These are phyloP conservation scores for Tremellales sp. DNA, from an alignment of 1,284 basidiomycete species.

Conservation along the genomic window DNA sequence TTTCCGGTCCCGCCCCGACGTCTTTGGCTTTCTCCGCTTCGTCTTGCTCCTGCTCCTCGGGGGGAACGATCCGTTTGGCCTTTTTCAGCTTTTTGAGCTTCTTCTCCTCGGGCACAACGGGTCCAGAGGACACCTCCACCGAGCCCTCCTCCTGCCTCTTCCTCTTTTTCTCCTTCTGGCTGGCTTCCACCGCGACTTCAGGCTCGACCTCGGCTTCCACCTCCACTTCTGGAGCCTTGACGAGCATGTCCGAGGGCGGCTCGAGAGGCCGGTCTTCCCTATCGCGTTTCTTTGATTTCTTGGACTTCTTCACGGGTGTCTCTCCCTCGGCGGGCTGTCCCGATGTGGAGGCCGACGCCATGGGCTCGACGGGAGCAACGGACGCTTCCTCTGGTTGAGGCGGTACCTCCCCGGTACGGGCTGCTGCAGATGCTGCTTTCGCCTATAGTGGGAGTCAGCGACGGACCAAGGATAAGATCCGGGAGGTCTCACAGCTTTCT, in stretches of 20 bases:
- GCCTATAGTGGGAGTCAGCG: background rate
- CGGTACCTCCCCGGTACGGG: background rate
- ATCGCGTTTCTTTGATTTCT: background rate
- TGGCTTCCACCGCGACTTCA: constrained; percentile 6
- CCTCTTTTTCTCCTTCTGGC: too few relatives aligned
- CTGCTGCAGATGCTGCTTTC: background rate
- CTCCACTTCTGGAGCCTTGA: background rate
- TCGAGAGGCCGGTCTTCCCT: constrained; percentile 1
- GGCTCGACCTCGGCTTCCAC: background rate
- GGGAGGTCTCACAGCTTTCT: background rate
- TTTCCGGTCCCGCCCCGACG: background rate
- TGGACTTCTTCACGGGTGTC: background rate
- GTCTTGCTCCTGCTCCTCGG: constrained; percentile 5
- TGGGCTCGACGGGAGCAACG: background rate
- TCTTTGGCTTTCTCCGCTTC: constrained; percentile 1
- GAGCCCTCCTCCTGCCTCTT: constrained; percentile 9
- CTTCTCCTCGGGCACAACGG: too few relatives aligned
- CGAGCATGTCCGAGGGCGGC: constrained; percentile 1
- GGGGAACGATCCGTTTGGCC: constrained; percentile 5
- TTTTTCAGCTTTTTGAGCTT: constrained; percentile 6
- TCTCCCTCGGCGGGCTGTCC: background rate
- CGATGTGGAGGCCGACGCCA: background rate
- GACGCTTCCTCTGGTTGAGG: background rate
- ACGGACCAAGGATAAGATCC: background rate
- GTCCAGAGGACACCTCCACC: constrained; percentile 6